Evolutionary conservation across 2,329 filamentous ascomycete species (phyloP).

Genomic region (Botryotinia convoluta): DNA sequence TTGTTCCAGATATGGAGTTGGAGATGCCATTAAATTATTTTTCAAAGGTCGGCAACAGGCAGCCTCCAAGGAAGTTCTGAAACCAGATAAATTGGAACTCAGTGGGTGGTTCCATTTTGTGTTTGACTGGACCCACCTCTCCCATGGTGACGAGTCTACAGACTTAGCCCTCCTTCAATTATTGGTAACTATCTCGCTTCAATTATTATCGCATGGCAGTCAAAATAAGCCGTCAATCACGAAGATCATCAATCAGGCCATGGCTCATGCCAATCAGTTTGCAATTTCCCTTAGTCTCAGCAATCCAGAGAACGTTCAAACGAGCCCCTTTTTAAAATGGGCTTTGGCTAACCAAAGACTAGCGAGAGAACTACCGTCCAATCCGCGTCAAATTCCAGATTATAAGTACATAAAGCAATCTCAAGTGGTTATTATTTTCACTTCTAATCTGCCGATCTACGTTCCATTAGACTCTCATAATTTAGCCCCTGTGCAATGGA

Average conservation of each 20-base stretch:
- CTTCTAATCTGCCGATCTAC: not conserved
- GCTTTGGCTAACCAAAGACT: not conserved
- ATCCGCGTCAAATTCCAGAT: not conserved
- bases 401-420: not conserved
- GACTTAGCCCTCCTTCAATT: not conserved
- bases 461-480: not conserved
- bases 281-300: not conserved
- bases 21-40: not conserved
- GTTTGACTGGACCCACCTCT: not conserved
- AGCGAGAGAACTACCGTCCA: not conserved
- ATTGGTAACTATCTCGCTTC: not conserved
- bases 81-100: not conserved
- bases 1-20: not conserved
- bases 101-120: not conserved
- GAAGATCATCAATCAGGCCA: not conserved
- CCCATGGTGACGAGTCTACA: not conserved
- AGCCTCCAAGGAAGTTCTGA: not conserved
- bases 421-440: not conserved
- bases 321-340: constrained; percentile 2
- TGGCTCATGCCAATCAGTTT: not conserved
- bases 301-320: not conserved
- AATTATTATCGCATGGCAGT: not conserved
- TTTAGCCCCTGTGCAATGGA: not conserved
- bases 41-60: too few species aligned
- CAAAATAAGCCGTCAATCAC: not conserved